Percentiles rank a stretch among this genome's conserved stretches.
phyloP scores from a whole-genome alignment of 2,329 filamentous ascomycete genomes.

The Neobulgaria alba region DNA sequence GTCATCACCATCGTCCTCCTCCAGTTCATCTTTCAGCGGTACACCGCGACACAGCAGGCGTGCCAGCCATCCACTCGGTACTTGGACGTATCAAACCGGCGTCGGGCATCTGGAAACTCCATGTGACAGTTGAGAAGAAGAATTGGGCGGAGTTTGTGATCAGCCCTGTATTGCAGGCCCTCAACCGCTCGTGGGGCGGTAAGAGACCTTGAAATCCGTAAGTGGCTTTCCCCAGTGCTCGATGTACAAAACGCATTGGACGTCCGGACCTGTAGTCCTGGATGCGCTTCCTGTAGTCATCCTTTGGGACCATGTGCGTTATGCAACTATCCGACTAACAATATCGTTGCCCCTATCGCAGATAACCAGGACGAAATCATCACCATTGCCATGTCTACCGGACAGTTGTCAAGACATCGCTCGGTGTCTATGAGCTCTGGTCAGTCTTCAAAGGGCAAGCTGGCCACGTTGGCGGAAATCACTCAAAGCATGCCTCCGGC shows the following conservation, averaged over 20 bases:
- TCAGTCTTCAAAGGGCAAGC: constrained; percentile 38
- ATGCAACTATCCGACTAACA: constrained; percentile 27
- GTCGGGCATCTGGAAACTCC: constrained; percentile 19
- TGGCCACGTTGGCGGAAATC: constrained; percentile 42
- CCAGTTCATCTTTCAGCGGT: constrained; percentile 16
- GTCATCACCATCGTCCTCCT: constrained; percentile 15
- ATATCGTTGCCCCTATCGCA: constrained; percentile 16
- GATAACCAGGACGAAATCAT: constrained; percentile 22
- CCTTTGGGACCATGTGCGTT: constrained; percentile 15
- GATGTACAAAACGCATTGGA: constrained; percentile 15
- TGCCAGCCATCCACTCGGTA: constrained; percentile 17
- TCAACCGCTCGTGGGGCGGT: constrained; percentile 23
- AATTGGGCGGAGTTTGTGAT: constrained; percentile 28
- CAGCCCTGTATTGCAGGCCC: constrained; percentile 28
- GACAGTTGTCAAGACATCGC: constrained; percentile 47
- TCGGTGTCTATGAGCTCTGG: constrained; percentile 51
- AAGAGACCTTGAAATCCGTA: constrained; percentile 25
- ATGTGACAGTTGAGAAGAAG: constrained; percentile 27
- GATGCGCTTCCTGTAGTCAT: constrained; percentile 17
- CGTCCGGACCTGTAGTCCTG: constrained; percentile 12
- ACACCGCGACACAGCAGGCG: constrained; percentile 15
- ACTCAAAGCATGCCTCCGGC: constrained; percentile 38
- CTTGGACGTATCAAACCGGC: constrained; percentile 13
- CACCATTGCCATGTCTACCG: constrained; percentile 47
- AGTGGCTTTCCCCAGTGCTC: constrained; percentile 15